Percentiles rank a stretch among this genome's conserved stretches.
Conservation (phyloP, 192 early-diverging fungal species). For the Phlyctochytrium bullatum region DNA sequence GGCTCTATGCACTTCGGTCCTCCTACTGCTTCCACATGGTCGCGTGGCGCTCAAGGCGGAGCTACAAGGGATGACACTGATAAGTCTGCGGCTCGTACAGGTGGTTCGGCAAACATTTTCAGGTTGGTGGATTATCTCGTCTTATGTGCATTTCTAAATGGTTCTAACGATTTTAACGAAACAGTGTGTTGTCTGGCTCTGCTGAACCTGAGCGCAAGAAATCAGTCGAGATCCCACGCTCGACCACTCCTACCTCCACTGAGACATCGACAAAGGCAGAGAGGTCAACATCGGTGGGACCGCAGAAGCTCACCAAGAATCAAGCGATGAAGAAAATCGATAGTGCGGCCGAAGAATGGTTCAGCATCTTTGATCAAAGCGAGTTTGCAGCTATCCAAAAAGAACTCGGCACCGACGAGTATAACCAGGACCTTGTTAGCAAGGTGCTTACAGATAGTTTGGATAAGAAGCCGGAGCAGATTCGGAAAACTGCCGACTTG, state of each 20-base stretch:
- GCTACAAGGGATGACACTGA: constrained; percentile 19
- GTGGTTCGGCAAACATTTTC: constrained; percentile 8
- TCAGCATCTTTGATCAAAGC: constrained; percentile 48
- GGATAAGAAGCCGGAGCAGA: constrained; percentile 26
- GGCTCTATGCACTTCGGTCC: constrained; percentile 29
- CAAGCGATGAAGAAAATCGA: constrained; percentile 51
- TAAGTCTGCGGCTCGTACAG: constrained; percentile 18
- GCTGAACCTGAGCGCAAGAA: constrained; percentile 26
- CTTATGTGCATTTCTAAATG: too few species aligned
- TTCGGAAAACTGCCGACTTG: constrained; percentile 30
- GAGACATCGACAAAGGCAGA: constrained; percentile 5
- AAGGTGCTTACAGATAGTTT: constrained; percentile 49
- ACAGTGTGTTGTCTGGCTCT: constrained; percentile 9
- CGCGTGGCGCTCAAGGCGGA: constrained; percentile 16
- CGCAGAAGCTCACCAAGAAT: constrained; percentile 15
- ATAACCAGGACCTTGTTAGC: constrained; percentile 50
- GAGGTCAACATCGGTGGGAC: constrained; percentile 11
- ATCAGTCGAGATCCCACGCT: constrained; percentile 21
- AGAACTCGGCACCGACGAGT: constrained; percentile 62
- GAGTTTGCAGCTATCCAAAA: constrained; percentile 69
- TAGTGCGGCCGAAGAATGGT: constrained; percentile 63
- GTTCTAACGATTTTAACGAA: neutral
- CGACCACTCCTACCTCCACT: neutral
- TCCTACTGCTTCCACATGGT: constrained; percentile 33
- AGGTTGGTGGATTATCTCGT: too few species aligned